Percentiles rank a stretch among this genome's conserved stretches.
Evolutionary conservation across 805 yeast genomes (phyloP).

Genomic region (Saccharomyces eubayanus): DNA sequence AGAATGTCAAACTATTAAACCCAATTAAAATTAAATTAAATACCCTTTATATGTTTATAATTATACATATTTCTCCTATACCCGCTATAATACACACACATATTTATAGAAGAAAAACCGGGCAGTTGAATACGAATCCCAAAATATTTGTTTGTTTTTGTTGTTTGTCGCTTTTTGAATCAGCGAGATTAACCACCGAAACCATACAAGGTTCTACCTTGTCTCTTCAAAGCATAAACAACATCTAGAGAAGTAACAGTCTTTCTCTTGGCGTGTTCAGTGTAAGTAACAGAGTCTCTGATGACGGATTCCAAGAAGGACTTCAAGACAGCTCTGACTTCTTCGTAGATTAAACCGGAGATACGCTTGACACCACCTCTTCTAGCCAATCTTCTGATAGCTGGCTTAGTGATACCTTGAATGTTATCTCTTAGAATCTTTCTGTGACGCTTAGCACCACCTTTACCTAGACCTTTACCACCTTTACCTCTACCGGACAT

Average conservation of each 20-base stretch:
- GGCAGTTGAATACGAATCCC: background rate
- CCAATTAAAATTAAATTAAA: background rate
- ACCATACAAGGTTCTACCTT: constrained; percentile 99
- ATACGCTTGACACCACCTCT: constrained; percentile 99
- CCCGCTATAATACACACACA: background rate
- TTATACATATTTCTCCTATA: background rate
- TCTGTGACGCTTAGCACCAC: constrained; percentile 99
- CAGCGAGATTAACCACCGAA: constrained; percentile 80
- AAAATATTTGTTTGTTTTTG: background rate
- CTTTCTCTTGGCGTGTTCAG: constrained; percentile 99
- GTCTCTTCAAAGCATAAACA: constrained; percentile 98
- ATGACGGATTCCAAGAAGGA: constrained; percentile 93
- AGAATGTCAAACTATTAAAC: background rate
- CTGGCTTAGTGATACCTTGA: constrained; percentile 99
- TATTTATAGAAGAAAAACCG: background rate
- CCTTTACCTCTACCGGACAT: constrained; percentile 99
- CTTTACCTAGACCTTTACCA: constrained; percentile 99
- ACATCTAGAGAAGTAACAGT: constrained; percentile 98
- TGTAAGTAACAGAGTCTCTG: constrained; percentile 98
- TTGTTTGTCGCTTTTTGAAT: background rate
- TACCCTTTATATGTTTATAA: background rate
- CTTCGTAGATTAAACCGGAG: constrained; percentile 97
- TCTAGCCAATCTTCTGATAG: constrained; percentile 99
- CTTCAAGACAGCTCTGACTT: constrained; percentile 94
- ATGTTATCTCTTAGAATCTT: constrained; percentile 98